A percentile compares a stretch with the other conserved stretches of the same genome.
These are phyloP conservation scores for Pestalotiopsis sp. DNA, from an alignment of 2,329 filamentous ascomycete genomes.

Conservation along the genomic window DNA sequence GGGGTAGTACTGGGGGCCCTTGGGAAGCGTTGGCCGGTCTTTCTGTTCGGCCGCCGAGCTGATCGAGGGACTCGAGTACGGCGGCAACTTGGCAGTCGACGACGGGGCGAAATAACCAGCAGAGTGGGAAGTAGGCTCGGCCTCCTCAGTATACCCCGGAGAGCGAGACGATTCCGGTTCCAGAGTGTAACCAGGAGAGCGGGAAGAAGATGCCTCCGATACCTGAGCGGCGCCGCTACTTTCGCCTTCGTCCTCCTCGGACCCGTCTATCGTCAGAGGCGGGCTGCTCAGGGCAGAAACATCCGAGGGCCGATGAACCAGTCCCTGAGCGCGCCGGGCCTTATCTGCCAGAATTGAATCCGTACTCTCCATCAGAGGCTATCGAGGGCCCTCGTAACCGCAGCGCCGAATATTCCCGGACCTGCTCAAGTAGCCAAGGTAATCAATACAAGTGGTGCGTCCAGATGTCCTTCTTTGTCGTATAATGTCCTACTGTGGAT, in stretches of 20 bases:
- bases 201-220: background rate
- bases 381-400: background rate
- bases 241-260: background rate
- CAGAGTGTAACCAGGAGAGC: background rate
- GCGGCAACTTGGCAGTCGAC: conserved; percentile 20
- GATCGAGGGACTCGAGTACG: conserved; percentile 29
- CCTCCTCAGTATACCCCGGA: background rate
- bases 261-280: background rate
- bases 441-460: background rate
- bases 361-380: background rate
- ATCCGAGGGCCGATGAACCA: conserved; percentile 5
- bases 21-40: conserved; percentile 15
- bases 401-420: background rate
- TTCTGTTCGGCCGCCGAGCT: conserved; percentile 16
- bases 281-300: background rate
- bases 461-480: no score
- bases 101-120: background rate
- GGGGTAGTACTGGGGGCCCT: conserved; percentile 40
- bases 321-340: background rate
- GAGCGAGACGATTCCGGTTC: background rate
- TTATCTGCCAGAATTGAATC: conserved; percentile 10
- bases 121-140: background rate
- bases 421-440: background rate
- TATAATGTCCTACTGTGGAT: background rate
- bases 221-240: background rate